Evolutionary conservation across 108 stramenopile genomes (phyloP).

Genomic region (Nitzschia palea): DNA sequence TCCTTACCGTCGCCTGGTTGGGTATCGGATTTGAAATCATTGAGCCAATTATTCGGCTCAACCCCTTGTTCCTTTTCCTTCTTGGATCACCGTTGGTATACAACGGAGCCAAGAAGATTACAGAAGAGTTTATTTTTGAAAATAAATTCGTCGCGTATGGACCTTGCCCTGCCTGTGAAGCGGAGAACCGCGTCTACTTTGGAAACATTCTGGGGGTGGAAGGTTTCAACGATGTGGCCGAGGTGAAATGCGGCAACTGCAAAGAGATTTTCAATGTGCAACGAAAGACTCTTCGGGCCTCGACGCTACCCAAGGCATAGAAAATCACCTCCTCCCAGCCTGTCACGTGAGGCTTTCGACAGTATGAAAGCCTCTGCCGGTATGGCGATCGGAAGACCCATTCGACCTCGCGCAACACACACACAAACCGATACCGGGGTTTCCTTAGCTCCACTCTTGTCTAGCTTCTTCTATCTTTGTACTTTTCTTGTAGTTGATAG

Average conservation of each 20-base stretch:
- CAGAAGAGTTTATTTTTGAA: constrained; percentile 72
- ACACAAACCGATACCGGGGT: too few species aligned
- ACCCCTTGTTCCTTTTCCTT: constrained; percentile 75
- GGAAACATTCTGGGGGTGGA: constrained; percentile 92
- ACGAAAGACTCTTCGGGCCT: constrained; percentile 79
- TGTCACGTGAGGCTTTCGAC: too few species aligned
- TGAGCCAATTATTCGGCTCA: constrained; percentile 58
- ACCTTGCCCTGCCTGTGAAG: constrained; percentile 92
- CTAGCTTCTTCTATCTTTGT: too few species aligned
- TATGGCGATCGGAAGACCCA: too few species aligned
- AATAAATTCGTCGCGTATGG: constrained; percentile 84
- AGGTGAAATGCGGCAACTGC: constrained; percentile 87
- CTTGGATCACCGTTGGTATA: constrained; percentile 79
- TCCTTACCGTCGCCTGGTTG: constrained; percentile 64
- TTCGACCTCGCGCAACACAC: too few species aligned
- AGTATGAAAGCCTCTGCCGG: too few species aligned
- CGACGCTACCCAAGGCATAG: constrained; percentile 70
- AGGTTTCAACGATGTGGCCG: constrained; percentile 75
- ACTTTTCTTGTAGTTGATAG: too few species aligned
- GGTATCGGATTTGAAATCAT: constrained; percentile 78
- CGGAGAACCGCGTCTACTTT: constrained; percentile 87
- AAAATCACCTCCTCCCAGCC: too few species aligned
- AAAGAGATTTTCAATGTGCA: constrained; percentile 82
- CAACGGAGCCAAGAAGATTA: constrained; percentile 54
- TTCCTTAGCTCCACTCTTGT: too few species aligned